Evolutionary conservation across 768 basidiomycete genomes (phyloP).

Genomic region (Naganishia onofrii): DNA sequence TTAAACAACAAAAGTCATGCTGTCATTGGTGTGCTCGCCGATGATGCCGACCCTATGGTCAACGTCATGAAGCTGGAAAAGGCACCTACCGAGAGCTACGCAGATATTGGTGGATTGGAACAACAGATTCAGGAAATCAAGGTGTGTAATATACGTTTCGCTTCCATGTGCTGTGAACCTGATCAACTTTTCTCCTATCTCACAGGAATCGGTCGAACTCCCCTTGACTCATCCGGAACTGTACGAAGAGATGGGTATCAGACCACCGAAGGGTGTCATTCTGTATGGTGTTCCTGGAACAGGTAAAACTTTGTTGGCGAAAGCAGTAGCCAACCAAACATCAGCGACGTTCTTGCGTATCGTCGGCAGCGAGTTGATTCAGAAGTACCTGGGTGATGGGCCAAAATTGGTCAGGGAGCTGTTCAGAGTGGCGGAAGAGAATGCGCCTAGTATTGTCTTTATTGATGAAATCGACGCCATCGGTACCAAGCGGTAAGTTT

Average conservation of each 20-base stretch:
- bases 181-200: constrained; percentile 6
- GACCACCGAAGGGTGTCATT: constrained; percentile 99
- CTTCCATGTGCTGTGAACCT: not conserved
- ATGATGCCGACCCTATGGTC: constrained; percentile 92
- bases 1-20: constrained; percentile 94
- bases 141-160: constrained; percentile 55
- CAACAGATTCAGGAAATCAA: constrained; percentile 98
- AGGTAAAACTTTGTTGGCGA: constrained; percentile 94
- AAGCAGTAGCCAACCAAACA: constrained; percentile 96
- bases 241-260: constrained; percentile 99
- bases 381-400: constrained; percentile 98
- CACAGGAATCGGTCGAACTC: constrained; percentile 92
- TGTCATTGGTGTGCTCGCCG: constrained; percentile 90
- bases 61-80: constrained; percentile 99
- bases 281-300: constrained; percentile 98
- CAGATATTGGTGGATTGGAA: constrained; percentile 95
- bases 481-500: constrained; percentile 85
- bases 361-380: constrained; percentile 95
- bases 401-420: constrained; percentile 96
- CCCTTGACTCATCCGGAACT: constrained; percentile 96
- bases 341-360: constrained; percentile 97
- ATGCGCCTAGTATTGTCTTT: constrained; percentile 97
- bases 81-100: constrained; percentile 97
- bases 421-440: constrained; percentile 94
- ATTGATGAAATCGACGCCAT: constrained; percentile 99